Conservation (phyloP, 805 yeast genomes). For the Brettanomyces anomalus region DNA sequence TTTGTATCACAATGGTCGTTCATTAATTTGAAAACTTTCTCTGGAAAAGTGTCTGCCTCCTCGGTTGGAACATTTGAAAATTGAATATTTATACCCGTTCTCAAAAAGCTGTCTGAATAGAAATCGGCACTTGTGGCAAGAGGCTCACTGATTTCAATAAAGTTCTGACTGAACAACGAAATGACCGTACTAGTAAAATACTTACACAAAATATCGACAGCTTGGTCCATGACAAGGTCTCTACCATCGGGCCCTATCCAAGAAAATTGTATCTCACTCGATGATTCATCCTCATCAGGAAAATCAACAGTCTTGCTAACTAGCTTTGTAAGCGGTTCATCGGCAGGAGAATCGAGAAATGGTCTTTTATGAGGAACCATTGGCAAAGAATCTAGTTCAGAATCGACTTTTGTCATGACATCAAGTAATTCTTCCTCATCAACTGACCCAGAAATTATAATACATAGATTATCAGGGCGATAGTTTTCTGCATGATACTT, state of each 20-base stretch:
- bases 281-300: constrained; percentile 82
- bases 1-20: constrained; percentile 39
- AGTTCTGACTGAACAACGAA: constrained; percentile 58
- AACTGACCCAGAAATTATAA: constrained; percentile 81
- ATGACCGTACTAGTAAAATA: constrained; percentile 74
- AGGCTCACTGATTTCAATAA: constrained; percentile 80
- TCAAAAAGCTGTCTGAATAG: constrained; percentile 65
- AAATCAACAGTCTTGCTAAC: constrained; percentile 52
- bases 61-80: constrained; percentile 73
- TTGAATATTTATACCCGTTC: constrained; percentile 48
- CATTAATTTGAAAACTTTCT: constrained; percentile 41
- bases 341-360: constrained; percentile 62
- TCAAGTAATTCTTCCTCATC: constrained; percentile 62
- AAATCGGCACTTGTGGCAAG: constrained; percentile 62
- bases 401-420: constrained; percentile 55
- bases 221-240: constrained; percentile 48
- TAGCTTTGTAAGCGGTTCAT: constrained; percentile 29
- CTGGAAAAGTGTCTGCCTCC: constrained; percentile 44
- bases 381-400: constrained; percentile 37
- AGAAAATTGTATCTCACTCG: constrained; percentile 63
- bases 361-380: constrained; percentile 47
- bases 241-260: constrained; percentile 75
- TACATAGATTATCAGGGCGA: constrained; percentile 75
- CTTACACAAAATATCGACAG: constrained; percentile 59
- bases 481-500: constrained; percentile 65